These are phyloP conservation scores for Lepidium aucheri DNA, from an alignment of 345 rosid genomes.

Conservation along the genomic window DNA sequence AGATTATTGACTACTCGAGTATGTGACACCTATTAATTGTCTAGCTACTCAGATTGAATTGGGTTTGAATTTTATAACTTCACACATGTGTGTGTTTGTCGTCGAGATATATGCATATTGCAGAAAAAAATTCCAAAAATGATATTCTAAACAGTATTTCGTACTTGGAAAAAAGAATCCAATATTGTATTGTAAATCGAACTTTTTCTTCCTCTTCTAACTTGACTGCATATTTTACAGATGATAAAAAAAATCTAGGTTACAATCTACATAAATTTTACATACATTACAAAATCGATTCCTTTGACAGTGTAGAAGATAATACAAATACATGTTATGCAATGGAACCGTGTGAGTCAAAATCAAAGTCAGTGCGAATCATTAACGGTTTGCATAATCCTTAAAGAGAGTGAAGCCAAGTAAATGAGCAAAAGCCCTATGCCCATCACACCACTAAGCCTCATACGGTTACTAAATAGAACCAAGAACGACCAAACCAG, in stretches of 20 bases:
- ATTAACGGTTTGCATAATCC: conserved; percentile 33
- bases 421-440: conserved; percentile 71
- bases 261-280: background rate
- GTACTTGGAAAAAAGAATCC: too few species aligned
- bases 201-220: background rate
- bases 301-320: background rate
- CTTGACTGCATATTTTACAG: background rate
- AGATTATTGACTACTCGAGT: conserved; percentile 7
- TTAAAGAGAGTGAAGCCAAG: conserved; percentile 53
- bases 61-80: background rate
- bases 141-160: background rate
- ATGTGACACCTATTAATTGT: background rate
- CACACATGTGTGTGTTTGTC: background rate
- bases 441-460: conserved; percentile 52
- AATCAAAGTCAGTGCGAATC: conserved; percentile 24
- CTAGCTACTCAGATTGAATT: background rate
- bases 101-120: background rate
- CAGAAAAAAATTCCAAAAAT: background rate
- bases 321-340: background rate
- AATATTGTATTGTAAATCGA: background rate
- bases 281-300: background rate
- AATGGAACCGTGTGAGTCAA: background rate
- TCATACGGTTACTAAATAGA: conserved; percentile 66
- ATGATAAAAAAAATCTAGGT: background rate
- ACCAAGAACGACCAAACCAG: conserved; percentile 80